Conservation (phyloP, 352 stramenopile species). For the Globisporangium spiculum region DNA sequence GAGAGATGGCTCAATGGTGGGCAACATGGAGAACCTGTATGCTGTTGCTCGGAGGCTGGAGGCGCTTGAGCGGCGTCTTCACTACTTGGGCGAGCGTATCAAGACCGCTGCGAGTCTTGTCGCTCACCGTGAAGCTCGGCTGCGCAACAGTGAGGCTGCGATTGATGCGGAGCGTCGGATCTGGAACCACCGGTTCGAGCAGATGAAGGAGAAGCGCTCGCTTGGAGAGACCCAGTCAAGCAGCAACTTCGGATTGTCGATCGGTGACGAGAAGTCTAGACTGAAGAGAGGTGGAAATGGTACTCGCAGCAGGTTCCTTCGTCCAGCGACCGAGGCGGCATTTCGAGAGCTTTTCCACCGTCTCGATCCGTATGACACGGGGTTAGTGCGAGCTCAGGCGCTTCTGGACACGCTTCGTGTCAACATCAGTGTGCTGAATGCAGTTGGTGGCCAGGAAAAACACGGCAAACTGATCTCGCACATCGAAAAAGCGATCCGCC, state of each 20-base stretch:
- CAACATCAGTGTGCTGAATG: slow-evolving; percentile 33
- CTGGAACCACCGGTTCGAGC: slow-evolving; percentile 28
- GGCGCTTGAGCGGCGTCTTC: slow-evolving; percentile 39
- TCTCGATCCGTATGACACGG: slow-evolving; percentile 61
- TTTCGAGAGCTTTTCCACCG: slow-evolving; percentile 62
- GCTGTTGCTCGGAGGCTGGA: slow-evolving; percentile 28
- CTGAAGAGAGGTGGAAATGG: not conserved
- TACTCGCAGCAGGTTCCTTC: slow-evolving; percentile 32
- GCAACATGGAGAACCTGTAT: slow-evolving; percentile 44
- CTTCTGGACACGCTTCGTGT: slow-evolving; percentile 38
- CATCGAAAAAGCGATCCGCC: slow-evolving; percentile 33
- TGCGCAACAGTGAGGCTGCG: slow-evolving; percentile 69
- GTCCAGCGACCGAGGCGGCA: slow-evolving; percentile 47
- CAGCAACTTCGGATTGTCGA: not conserved
- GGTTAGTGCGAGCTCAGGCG: slow-evolving; percentile 32
- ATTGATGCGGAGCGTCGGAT: slow-evolving; percentile 43
- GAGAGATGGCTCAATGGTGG: slow-evolving; percentile 39
- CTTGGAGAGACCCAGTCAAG: not conserved
- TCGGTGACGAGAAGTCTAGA: slow-evolving; percentile 2
- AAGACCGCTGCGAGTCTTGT: slow-evolving; percentile 39
- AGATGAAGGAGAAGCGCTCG: slow-evolving; percentile 18
- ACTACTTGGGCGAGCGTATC: slow-evolving; percentile 36
- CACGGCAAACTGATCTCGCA: slow-evolving; percentile 33
- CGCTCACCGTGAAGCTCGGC: slow-evolving; percentile 43
- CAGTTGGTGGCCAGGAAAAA: slow-evolving; percentile 33